A percentile compares a stretch with the other conserved stretches of the same genome.
These are phyloP conservation scores for Podaxis sp. DNA, from an alignment of 768 basidiomycete species.

Conservation along the genomic window DNA sequence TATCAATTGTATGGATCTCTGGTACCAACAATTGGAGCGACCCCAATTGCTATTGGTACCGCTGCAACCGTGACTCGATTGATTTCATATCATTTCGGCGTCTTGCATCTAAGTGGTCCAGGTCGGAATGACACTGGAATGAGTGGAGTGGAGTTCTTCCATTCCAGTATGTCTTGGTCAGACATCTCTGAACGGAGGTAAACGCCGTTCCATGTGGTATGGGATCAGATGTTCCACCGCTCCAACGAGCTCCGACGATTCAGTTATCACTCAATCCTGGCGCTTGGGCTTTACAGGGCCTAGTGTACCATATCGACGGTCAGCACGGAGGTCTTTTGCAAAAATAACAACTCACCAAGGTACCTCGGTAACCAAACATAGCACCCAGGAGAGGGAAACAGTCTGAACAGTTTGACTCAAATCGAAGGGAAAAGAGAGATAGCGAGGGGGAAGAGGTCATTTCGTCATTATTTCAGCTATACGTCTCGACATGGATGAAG, in stretches of 20 bases:
- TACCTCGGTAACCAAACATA: too few species aligned
- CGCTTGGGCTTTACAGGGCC: too few species aligned
- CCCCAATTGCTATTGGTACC: background rate
- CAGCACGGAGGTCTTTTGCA: too few species aligned
- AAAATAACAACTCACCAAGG: too few species aligned
- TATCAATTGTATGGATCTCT: background rate
- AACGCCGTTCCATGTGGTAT: too few species aligned
- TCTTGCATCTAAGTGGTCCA: background rate
- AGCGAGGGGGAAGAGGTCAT: slow-evolving; percentile 7
- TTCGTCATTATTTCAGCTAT: slow-evolving; percentile 7
- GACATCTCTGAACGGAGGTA: too few species aligned
- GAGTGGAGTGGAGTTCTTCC: too few species aligned
- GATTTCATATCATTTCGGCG: background rate
- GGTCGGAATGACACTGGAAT: background rate
- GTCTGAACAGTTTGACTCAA: background rate
- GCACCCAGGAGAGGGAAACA: background rate
- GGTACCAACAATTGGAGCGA: background rate
- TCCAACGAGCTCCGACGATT: too few species aligned
- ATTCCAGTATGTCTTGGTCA: too few species aligned
- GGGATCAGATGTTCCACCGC: too few species aligned
- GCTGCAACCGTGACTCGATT: background rate
- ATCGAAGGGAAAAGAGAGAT: background rate
- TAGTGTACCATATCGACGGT: too few species aligned
- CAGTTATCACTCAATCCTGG: background rate
- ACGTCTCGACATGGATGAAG: background rate